Conservation (phyloP, 495 filamentous ascomycete species). For the Astrothelium subdiscretum region DNA sequence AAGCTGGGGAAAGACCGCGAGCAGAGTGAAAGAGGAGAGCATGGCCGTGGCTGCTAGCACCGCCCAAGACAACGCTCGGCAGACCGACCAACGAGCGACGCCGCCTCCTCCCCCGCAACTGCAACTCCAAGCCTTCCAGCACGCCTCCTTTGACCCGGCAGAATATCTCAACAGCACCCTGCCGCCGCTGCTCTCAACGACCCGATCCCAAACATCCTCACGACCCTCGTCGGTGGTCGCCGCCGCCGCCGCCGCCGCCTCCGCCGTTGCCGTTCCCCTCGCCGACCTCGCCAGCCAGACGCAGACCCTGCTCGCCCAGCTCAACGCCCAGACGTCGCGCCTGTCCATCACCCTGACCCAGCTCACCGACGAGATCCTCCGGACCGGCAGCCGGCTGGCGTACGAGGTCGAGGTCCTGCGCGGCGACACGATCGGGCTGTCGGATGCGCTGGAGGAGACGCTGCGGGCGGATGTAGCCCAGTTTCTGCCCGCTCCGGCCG, state of each 20-base stretch:
- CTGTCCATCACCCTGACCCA: constrained; percentile 74
- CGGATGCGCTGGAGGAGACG: constrained; percentile 62
- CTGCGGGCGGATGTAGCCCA: constrained; percentile 56
- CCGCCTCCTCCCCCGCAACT: constrained; percentile 51
- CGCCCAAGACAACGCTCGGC: not conserved
- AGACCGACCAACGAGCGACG: constrained; percentile 28
- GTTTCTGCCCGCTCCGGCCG: constrained; percentile 42
- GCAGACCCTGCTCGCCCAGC: constrained; percentile 70
- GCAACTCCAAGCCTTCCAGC: constrained; percentile 54
- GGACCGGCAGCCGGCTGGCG: constrained; percentile 71
- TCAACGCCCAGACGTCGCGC: constrained; percentile 76
- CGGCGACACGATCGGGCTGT: constrained; percentile 67
- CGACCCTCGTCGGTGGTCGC: constrained; percentile 41
- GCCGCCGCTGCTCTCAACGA: constrained; percentile 45
- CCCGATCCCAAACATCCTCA: constrained; percentile 13
- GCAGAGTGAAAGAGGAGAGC: no score
- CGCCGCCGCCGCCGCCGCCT: constrained; percentile 64
- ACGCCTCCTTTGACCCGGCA: constrained; percentile 63
- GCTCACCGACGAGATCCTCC: constrained; percentile 87
- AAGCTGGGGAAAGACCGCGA: not conserved
- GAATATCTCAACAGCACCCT: constrained; percentile 71
- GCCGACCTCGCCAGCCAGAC: constrained; percentile 69
- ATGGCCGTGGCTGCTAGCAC: constrained; percentile 12
- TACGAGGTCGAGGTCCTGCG: constrained; percentile 92
- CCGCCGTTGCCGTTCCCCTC: constrained; percentile 55